Evolutionary conservation across 139 green algal species (phyloP), one percentile per base, ranked within the genome.

Genomic region (Choricystis sp.): DNA sequence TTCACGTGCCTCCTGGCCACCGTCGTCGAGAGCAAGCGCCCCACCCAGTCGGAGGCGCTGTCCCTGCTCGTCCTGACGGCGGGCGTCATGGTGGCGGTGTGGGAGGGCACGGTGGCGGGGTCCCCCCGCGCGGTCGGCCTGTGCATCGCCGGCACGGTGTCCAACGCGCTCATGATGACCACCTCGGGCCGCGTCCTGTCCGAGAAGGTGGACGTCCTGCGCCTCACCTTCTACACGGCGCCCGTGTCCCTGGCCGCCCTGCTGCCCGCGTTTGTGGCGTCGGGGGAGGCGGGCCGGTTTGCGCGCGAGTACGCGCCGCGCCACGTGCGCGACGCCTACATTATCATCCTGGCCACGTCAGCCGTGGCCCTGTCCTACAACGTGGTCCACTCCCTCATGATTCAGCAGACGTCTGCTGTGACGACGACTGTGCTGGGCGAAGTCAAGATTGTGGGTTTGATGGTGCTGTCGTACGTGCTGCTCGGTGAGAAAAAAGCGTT

Each of bases 201-300:
- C 25, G 55, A 65, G 49, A 84, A 85, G 74, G 59, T 89, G 62
- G 77, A 89, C 65, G 83, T 86, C 23, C 61, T 86, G 59, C 70
- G 74, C 16, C 73, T 92, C 16, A 86, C 83, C 14, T 92, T 89
- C 66, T 92, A 89, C 77, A 86, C 81, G 19, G 78, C 85, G 14
- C 85, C 85, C 1, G 60, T 92, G 22, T 79, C 75, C 1, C 59
- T 72, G 2, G 2, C 65, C 14, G 71, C 77, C 63, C 70, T 88
- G 14, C 16, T 73, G 2, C 83, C 83, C 1, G 84, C 88, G 69
- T 81, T 74, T 60, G 66, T 74, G 48, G 31, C 30, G 16, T 52
- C 67, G n/a, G 72, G 56, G n/a, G 72, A 86, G 65, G 26, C 63
- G 4, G 57, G 27, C 4, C 19, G 14, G 23, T 74, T 74, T 25